Evolutionary conservation across 2,329 filamentous ascomycete genomes (phyloP).

Genomic region (Aspergillus clavatus): DNA sequence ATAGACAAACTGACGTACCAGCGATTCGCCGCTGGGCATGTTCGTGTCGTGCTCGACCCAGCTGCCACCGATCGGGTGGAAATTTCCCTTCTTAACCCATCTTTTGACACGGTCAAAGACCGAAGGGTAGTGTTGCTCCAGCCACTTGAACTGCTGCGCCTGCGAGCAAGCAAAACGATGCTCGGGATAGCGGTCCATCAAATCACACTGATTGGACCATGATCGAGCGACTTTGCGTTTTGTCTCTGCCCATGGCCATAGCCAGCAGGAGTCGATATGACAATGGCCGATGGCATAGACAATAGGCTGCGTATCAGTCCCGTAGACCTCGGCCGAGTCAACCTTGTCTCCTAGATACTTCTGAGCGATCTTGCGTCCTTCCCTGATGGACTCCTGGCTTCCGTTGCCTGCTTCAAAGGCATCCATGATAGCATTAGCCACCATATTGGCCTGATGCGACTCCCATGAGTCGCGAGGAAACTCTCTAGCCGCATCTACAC

Average conservation of each 20-base stretch:
- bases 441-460: constrained; percentile 75
- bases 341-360: constrained; percentile 77
- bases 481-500: constrained; percentile 77
- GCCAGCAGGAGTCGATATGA: constrained; percentile 97
- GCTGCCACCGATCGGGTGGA: constrained; percentile 92
- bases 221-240: constrained; percentile 93
- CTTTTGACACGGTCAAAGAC: constrained; percentile 85
- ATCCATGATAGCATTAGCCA: constrained; percentile 86
- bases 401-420: constrained; percentile 75
- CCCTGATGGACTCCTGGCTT: constrained; percentile 66
- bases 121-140: constrained; percentile 81
- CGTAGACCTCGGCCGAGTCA: constrained; percentile 79
- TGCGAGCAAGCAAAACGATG: constrained; percentile 89
- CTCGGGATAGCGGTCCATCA: constrained; percentile 93
- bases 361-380: constrained; percentile 75
- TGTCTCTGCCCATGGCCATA: constrained; percentile 97
- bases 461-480: constrained; percentile 86
- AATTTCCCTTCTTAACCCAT: constrained; percentile 84
- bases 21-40: constrained; percentile 88
- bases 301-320: constrained; percentile 65
- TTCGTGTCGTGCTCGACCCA: constrained; percentile 99
- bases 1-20: constrained; percentile 90
- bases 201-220: constrained; percentile 93
- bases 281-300: constrained; percentile 92
- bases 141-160: constrained; percentile 97